A percentile compares a stretch with the other conserved stretches of the same genome.
Conservation (phyloP, 148 eudicot species). For the Persicaria maculosa region DNA sequence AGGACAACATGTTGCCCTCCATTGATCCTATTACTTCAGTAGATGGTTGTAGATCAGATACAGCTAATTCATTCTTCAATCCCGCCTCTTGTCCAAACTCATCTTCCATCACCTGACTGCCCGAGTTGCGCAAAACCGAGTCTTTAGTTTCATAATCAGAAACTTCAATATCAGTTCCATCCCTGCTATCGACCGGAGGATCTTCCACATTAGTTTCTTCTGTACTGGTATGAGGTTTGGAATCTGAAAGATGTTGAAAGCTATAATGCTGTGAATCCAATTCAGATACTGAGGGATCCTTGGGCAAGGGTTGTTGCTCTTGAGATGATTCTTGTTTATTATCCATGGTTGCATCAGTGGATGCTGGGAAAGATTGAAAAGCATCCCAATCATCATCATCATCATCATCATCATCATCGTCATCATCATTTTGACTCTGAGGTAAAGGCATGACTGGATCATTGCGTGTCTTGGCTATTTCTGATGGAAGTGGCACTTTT, state of each 20-base stretch:
- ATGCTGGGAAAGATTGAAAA: constrained; percentile 87
- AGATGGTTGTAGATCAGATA: constrained; percentile 17
- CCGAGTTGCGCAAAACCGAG: constrained; percentile 7
- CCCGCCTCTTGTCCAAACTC: constrained; percentile 9
- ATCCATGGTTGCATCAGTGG: constrained; percentile 38
- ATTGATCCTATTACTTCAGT: constrained; percentile 3
- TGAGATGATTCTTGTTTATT: constrained; percentile 16
- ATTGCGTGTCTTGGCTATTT: constrained; percentile 26
- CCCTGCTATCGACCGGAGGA: constrained; percentile 15
- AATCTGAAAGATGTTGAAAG: constrained; percentile 14
- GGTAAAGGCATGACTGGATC: constrained; percentile 22
- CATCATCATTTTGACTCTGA: constrained; percentile 16
- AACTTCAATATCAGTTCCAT: constrained; percentile 15
- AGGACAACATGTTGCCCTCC: constrained; percentile 14
- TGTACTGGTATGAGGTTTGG: constrained; percentile 9
- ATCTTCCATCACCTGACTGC: constrained; percentile 7
- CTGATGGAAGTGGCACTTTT: constrained; percentile 60
- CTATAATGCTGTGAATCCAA: constrained; percentile 14
- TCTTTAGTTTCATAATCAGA: constrained; percentile 13
- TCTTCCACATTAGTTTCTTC: constrained; percentile 17
- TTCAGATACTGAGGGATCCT: constrained; percentile 24
- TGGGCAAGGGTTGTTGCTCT: constrained; percentile 18
- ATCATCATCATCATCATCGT: constrained; percentile 34
- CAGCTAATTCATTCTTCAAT: constrained; percentile 14
- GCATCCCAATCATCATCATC: constrained; percentile 95